phyloP scores from a whole-genome alignment of 1,284 basidiomycete genomes.

The Cutaneotrichosporon sp. region DNA sequence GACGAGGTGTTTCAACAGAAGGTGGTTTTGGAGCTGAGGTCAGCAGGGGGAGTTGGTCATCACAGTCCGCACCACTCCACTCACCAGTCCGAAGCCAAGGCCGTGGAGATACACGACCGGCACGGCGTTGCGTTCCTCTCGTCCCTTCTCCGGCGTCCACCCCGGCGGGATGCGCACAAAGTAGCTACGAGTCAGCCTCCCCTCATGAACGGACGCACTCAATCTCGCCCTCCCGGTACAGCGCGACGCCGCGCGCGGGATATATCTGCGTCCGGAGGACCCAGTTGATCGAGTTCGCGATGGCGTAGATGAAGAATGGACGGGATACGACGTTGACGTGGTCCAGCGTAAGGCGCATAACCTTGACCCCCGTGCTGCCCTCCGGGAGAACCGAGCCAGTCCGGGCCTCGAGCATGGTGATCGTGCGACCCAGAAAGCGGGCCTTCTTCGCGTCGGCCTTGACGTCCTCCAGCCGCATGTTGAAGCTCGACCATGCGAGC shows the following conservation, averaged over 20 bases:
- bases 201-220: conserved; percentile 38
- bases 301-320: conserved; percentile 66
- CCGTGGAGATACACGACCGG: conserved; percentile 84
- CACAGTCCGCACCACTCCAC: too few species aligned
- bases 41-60: not conserved
- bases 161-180: conserved; percentile 62
- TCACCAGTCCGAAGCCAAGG: conserved; percentile 66
- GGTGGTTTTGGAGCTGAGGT: conserved; percentile 52
- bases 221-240: conserved; percentile 48
- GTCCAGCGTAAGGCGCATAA: conserved; percentile 74
- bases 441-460: conserved; percentile 52
- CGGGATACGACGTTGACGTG: conserved; percentile 59
- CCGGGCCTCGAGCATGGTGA: conserved; percentile 65
- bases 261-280: conserved; percentile 30
- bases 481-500: conserved; percentile 81
- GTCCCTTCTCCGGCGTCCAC: conserved; percentile 56
- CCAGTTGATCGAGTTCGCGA: conserved; percentile 57
- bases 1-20: conserved; percentile 47
- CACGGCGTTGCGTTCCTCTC: conserved; percentile 48
- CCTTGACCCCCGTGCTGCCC: conserved; percentile 57
- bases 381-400: conserved; percentile 63
- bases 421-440: conserved; percentile 57
- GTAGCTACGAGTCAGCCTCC: conserved; percentile 54
- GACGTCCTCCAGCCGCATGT: conserved; percentile 53
- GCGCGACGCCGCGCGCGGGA: conserved; percentile 30